A percentile compares a stretch with the other conserved stretches of the same genome.
Evolutionary conservation across 2,329 filamentous ascomycete genomes (phyloP).

Genomic region (Macrophomina pseudophaseolina): DNA sequence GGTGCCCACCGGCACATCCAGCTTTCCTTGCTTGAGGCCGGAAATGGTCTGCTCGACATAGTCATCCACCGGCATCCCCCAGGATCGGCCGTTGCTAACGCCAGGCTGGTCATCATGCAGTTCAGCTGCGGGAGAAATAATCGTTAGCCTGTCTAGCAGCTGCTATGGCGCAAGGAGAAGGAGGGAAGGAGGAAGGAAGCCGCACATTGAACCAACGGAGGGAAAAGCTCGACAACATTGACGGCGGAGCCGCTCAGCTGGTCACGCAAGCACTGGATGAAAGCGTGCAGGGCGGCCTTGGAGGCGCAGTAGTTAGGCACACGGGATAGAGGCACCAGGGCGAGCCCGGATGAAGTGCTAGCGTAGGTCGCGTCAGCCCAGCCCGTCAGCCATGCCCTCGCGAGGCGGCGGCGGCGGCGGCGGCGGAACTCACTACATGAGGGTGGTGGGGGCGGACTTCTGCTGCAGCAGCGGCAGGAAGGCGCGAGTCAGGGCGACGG

Average conservation of each 20-base stretch:
- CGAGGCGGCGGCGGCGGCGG: too few species aligned
- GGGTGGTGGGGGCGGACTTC: conserved; percentile 36
- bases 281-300: conserved; percentile 59
- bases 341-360: conserved; percentile 51
- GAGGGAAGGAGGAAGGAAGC: neutral
- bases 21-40: too few species aligned
- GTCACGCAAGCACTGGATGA: conserved; percentile 52
- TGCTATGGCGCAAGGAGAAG: neutral
- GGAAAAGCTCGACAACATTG: conserved; percentile 57
- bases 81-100: conserved; percentile 38
- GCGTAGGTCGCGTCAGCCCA: neutral
- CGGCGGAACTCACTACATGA: conserved; percentile 40
- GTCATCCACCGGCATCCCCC: conserved; percentile 54
- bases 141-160: neutral
- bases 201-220: conserved; percentile 48
- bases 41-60: neutral
- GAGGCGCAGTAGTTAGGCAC: conserved; percentile 60
- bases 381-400: too few species aligned
- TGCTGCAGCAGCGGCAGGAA: conserved; percentile 53
- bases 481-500: conserved; percentile 52
- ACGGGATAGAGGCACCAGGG: conserved; percentile 53
- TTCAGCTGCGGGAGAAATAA: conserved; percentile 46
- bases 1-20: too few species aligned
- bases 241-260: conserved; percentile 46
- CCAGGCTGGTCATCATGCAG: conserved; percentile 54